These are phyloP conservation scores for Metschnikowia noctiluminum DNA, from an alignment of 805 yeast species.

Conservation along the genomic window DNA sequence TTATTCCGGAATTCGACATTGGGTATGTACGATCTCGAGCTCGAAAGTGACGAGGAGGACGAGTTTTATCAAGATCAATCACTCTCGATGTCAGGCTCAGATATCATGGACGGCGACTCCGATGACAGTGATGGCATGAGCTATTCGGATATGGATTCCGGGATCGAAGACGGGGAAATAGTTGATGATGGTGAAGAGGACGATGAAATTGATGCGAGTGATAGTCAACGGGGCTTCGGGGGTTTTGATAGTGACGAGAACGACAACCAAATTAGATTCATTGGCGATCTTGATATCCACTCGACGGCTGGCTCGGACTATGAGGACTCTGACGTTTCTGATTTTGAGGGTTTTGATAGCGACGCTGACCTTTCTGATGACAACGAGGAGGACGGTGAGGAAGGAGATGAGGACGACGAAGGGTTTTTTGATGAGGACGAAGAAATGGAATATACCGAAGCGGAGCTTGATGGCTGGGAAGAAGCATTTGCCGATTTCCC, in stretches of 20 bases:
- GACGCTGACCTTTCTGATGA: slow-evolving; percentile 21
- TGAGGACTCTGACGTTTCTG: slow-evolving; percentile 31
- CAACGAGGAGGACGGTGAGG: slow-evolving; percentile 33
- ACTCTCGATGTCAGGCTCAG: slow-evolving; percentile 36
- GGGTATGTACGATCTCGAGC: slow-evolving; percentile 89
- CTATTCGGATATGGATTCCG: slow-evolving; percentile 26
- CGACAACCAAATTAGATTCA: slow-evolving; percentile 35
- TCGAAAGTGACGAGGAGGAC: slow-evolving; percentile 61
- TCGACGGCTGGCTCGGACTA: slow-evolving; percentile 31
- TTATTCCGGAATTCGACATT: slow-evolving; percentile 83
- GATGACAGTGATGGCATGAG: slow-evolving; percentile 23
- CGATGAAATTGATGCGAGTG: slow-evolving; percentile 7
- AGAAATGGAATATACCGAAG: slow-evolving; percentile 33
- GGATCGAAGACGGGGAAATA: slow-evolving; percentile 22
- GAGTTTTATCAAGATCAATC: slow-evolving; percentile 35
- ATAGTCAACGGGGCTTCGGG: slow-evolving; percentile 2
- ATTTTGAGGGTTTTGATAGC: slow-evolving; percentile 21
- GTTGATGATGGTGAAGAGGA: slow-evolving; percentile 14
- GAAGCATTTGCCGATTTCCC: slow-evolving; percentile 35
- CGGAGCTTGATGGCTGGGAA: slow-evolving; percentile 40
- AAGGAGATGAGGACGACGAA: slow-evolving; percentile 39
- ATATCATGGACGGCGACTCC: slow-evolving; percentile 23
- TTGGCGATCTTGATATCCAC: slow-evolving; percentile 30
- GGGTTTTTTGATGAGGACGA: slow-evolving; percentile 30
- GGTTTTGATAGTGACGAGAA: slow-evolving; percentile 23